These are phyloP conservation scores for Cladosporium sp. DNA, from an alignment of 2,329 filamentous ascomycete genomes.

Conservation along the genomic window DNA sequence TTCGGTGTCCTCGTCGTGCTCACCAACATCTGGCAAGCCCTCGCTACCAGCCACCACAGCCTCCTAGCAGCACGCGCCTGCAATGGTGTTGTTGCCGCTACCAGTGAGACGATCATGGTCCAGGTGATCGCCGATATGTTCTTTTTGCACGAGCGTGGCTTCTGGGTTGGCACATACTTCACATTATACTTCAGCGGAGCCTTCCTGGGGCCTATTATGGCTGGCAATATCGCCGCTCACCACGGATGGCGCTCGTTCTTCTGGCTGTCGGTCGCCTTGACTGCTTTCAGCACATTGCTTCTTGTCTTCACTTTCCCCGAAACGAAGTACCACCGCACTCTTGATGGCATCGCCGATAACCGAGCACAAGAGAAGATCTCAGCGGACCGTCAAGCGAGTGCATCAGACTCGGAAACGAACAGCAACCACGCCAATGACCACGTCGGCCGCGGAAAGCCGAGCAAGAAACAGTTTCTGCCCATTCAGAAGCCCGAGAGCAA, in stretches of 20 bases:
- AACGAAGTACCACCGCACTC: conserved; percentile 44
- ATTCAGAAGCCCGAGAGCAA: conserved; percentile 42
- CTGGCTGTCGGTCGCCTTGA: conserved; percentile 47
- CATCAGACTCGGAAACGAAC: conserved; percentile 30
- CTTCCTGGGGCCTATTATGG: conserved; percentile 49
- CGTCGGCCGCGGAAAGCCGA: conserved; percentile 42
- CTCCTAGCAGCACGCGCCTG: conserved; percentile 48
- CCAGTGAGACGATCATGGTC: conserved; percentile 47
- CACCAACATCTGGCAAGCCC: conserved; percentile 48
- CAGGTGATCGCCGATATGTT: conserved; percentile 48
- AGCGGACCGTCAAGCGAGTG: background rate
- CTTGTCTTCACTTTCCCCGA: conserved; percentile 47
- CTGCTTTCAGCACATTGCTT: conserved; percentile 43
- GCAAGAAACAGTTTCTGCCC: conserved; percentile 42
- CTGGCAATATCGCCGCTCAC: conserved; percentile 44
- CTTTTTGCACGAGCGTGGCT: conserved; percentile 24
- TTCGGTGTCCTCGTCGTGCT: conserved; percentile 45
- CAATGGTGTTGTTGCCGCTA: conserved; percentile 47
- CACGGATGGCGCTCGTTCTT: conserved; percentile 52
- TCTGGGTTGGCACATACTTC: conserved; percentile 34
- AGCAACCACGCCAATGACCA: conserved; percentile 28
- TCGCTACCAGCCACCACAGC: conserved; percentile 46
- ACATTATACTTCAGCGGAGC: conserved; percentile 47
- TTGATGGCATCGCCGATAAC: background rate
- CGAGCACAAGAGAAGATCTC: conserved; percentile 32